phyloP scores from a whole-genome alignment of 164 flowering plant genomes.

The Umbilicus rupestris region DNA sequence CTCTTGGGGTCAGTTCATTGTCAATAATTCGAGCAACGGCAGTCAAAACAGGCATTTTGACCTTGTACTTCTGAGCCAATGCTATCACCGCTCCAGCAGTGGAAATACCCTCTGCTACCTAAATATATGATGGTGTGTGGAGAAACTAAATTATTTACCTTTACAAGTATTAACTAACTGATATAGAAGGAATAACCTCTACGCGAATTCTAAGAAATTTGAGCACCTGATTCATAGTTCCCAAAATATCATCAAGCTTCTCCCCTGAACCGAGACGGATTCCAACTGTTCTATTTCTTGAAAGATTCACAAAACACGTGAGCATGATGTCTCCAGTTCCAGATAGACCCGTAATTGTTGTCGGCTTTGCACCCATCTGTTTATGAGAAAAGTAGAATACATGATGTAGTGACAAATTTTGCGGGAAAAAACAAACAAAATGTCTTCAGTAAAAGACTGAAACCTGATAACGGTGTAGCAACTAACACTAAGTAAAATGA shows the following conservation, averaged over 20 bases:
- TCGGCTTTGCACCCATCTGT: slow-evolving; percentile 95
- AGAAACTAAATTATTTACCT: not conserved
- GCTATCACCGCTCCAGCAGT: slow-evolving; percentile 98
- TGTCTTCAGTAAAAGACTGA: not conserved
- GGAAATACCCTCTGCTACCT: slow-evolving; percentile 98
- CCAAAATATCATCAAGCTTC: slow-evolving; percentile 70
- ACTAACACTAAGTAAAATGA: not conserved
- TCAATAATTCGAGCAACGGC: slow-evolving; percentile 94
- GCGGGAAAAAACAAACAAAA: not conserved
- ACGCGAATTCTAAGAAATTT: not conserved
- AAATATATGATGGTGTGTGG: not conserved
- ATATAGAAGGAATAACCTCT: not conserved
- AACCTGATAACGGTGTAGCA: not conserved
- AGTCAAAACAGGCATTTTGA: slow-evolving; percentile 90
- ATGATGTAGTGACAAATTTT: not conserved
- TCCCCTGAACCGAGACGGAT: slow-evolving; percentile 95
- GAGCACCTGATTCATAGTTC: slow-evolving; percentile 86
- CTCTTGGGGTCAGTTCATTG: slow-evolving; percentile 78
- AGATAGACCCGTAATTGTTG: slow-evolving; percentile 84
- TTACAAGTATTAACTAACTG: not conserved
- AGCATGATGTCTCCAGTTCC: slow-evolving; percentile 99
- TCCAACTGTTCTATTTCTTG: slow-evolving; percentile 92
- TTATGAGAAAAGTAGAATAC: slow-evolving; percentile 2
- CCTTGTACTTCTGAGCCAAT: slow-evolving; percentile 88
- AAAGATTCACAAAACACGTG: slow-evolving; percentile 85